A percentile compares a stretch with the other conserved stretches of the same genome.
Evolutionary conservation across 2,329 filamentous ascomycete genomes (phyloP).

Genomic region (Zymoseptoria passerinii): DNA sequence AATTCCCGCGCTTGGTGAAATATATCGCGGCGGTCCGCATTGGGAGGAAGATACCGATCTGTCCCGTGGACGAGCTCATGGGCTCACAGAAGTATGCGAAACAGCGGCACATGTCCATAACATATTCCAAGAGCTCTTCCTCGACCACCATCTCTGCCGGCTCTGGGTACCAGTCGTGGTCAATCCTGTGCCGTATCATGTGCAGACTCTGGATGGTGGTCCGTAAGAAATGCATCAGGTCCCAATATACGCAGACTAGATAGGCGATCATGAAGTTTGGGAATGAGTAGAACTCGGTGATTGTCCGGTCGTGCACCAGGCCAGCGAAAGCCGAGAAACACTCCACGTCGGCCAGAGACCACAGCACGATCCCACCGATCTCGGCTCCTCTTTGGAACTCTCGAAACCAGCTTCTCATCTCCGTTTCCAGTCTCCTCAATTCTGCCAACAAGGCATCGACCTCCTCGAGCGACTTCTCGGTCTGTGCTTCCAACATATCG

Average conservation of each 20-base stretch:
- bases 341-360: slow-evolving; percentile 14
- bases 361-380: slow-evolving; percentile 6
- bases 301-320: slow-evolving; percentile 19
- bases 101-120: slow-evolving; percentile 21
- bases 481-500: slow-evolving; percentile 15
- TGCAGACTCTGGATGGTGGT: slow-evolving; percentile 18
- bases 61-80: slow-evolving; percentile 20
- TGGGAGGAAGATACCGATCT: slow-evolving; percentile 26
- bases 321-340: slow-evolving; percentile 20
- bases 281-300: slow-evolving; percentile 23
- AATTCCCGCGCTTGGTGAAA: slow-evolving; percentile 21
- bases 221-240: slow-evolving; percentile 24
- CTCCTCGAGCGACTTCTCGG: slow-evolving; percentile 1
- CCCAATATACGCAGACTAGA: slow-evolving; percentile 26
- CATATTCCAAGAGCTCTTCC: slow-evolving; percentile 20
- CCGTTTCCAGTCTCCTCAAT: slow-evolving; percentile 15
- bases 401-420: slow-evolving; percentile 19
- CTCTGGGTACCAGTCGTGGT: slow-evolving; percentile 15
- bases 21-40: slow-evolving; percentile 23
- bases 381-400: slow-evolving; percentile 13
- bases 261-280: slow-evolving; percentile 24
- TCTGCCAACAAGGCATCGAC: slow-evolving; percentile 17
- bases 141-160: slow-evolving; percentile 14
- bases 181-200: slow-evolving; percentile 11
- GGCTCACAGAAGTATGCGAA: slow-evolving; percentile 26